Conservation (phyloP, 2,329 filamentous ascomycete genomes). For the Fusarium sp. region DNA sequence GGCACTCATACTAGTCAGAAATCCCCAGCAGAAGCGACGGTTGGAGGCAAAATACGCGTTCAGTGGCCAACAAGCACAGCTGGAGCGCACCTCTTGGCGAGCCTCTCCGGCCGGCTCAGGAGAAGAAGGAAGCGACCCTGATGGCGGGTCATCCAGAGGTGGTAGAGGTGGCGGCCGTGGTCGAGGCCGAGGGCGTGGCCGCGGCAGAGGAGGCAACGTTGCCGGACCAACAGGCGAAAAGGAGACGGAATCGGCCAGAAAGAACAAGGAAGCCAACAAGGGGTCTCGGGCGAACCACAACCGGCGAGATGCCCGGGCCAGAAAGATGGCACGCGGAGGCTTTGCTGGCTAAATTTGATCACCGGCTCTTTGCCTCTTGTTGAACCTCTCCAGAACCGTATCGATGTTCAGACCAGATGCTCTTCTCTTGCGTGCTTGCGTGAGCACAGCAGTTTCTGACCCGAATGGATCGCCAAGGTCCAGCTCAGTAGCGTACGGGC, state of each 20-base stretch:
- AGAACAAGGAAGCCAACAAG: constrained; percentile 84
- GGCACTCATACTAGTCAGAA: constrained; percentile 83
- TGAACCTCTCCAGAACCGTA: constrained; percentile 10
- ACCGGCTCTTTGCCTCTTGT: constrained; percentile 35
- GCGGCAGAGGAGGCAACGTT: constrained; percentile 66
- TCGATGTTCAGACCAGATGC: not conserved
- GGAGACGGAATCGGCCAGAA: constrained; percentile 74
- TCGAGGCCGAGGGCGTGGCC: constrained; percentile 59
- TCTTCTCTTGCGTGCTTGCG: constrained; percentile 36
- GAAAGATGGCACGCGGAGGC: constrained; percentile 68
- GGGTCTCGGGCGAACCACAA: constrained; percentile 86
- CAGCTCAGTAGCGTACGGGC: constrained; percentile 51
- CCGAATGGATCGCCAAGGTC: constrained; percentile 48
- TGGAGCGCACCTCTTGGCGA: constrained; percentile 73
- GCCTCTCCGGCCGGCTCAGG: constrained; percentile 62
- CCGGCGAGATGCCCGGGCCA: constrained; percentile 74
- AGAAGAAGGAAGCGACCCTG: constrained; percentile 64
- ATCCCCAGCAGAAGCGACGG: constrained; percentile 71
- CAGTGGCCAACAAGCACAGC: constrained; percentile 69
- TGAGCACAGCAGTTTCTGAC: constrained; percentile 1
- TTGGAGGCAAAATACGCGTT: constrained; percentile 78
- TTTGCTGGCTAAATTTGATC: constrained; percentile 47
- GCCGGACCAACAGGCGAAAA: constrained; percentile 73
- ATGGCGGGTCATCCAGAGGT: constrained; percentile 56
- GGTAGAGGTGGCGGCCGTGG: constrained; percentile 58